These are phyloP conservation scores for Turnera subulata DNA, from an alignment of 345 rosid genomes.

Conservation along the genomic window DNA sequence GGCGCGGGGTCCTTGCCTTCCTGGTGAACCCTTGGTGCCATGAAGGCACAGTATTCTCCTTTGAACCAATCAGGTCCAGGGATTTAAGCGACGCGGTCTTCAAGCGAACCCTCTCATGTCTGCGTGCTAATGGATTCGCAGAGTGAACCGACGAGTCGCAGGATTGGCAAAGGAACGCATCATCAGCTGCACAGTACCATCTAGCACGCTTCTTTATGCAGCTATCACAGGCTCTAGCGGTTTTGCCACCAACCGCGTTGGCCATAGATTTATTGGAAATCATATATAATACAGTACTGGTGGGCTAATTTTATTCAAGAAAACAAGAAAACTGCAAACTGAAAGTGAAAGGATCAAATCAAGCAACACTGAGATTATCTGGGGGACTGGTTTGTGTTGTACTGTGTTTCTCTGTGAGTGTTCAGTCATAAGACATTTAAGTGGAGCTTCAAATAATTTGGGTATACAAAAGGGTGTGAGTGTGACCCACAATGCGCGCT, in stretches of 20 bases:
- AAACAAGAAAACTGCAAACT: background rate
- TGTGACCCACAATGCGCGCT: conserved; percentile 28
- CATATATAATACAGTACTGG: conserved; percentile 13
- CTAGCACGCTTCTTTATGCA: conserved; percentile 74
- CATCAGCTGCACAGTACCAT: conserved; percentile 96
- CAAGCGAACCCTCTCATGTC: conserved; percentile 79
- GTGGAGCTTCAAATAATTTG: background rate
- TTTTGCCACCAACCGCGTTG: conserved; percentile 68
- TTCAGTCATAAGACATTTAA: background rate
- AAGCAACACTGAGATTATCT: background rate
- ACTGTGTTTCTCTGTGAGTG: too few relatives aligned
- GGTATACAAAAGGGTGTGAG: background rate
- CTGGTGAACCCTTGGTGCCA: conserved; percentile 82
- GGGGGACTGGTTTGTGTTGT: background rate
- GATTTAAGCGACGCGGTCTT: conserved; percentile 52
- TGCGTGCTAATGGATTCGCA: conserved; percentile 75
- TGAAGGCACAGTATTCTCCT: conserved; percentile 26
- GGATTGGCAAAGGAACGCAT: conserved; percentile 89
- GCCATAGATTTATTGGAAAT: conserved; percentile 47
- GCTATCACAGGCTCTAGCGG: conserved; percentile 83
- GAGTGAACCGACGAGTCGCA: conserved; percentile 86
- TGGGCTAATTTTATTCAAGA: background rate
- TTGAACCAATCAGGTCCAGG: background rate
- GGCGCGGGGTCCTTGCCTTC: conserved; percentile 82
- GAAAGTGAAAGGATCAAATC: background rate